Percentiles rank a stretch among this genome's conserved stretches.
These are phyloP conservation scores for Apiospora koreana DNA, from an alignment of 2,329 filamentous ascomycete genomes.

Conservation along the genomic window DNA sequence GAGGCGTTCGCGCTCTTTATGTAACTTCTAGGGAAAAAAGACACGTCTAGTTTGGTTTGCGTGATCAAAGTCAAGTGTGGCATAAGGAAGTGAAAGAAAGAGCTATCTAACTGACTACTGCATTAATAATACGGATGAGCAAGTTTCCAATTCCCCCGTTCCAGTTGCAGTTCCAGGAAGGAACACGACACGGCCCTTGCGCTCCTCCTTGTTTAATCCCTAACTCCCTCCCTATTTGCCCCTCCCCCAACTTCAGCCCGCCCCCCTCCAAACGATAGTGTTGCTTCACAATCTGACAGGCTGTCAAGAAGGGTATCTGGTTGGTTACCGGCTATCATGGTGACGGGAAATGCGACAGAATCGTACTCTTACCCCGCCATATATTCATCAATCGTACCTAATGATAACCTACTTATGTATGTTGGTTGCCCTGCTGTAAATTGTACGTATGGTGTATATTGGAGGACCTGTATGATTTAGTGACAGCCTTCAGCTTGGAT, in stretches of 20 bases:
- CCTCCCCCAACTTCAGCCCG: neutral
- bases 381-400: too few relatives aligned
- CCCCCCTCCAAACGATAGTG: neutral
- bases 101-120: neutral
- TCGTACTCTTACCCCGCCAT: neutral
- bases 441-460: neutral
- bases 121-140: slow-evolving; percentile 7
- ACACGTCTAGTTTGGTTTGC: neutral
- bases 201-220: neutral
- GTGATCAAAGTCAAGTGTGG: neutral
- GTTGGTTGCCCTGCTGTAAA: neutral
- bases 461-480: too few relatives aligned
- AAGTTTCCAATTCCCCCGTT: neutral
- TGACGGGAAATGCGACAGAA: neutral
- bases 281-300: neutral
- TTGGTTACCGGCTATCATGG: neutral
- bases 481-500: too few relatives aligned
- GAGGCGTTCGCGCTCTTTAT: neutral
- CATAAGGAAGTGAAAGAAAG: neutral
- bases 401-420: too few relatives aligned
- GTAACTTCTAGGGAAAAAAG: neutral
- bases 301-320: neutral
- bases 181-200: neutral
- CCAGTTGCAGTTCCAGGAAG: neutral
- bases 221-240: neutral